Evolutionary conservation across 257 asterid species (phyloP), one percentile per base, ranked within the genome.

Genomic region (Petunia axillaris): DNA sequence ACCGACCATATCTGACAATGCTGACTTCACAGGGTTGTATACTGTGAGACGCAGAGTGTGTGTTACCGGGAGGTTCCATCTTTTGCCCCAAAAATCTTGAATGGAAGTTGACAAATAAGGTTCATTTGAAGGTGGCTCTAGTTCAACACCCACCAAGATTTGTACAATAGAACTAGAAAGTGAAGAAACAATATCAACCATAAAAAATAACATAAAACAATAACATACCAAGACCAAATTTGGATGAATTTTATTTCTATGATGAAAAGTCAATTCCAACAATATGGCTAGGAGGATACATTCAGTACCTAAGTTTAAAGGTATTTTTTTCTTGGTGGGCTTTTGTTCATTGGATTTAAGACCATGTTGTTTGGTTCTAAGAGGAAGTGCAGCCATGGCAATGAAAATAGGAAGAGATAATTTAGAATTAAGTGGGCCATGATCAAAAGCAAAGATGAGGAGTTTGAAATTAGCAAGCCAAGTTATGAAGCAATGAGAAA

Each of bases 391-490:
- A 64, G 86, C 92, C 36, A 86, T 64, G 83, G 87, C 80, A 84
- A 88, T 62, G 91, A 94, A 94, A 48, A 48, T 2, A 78, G 90
- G 83, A 78, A 80, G 83, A 90, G 90, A 4, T 91, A 82, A 0
- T 83, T 13, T 0, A 85, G 92, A 10, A 63, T 81, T 80, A 6
- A 92, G 87, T 41, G 96, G 97, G 78, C 86, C 85, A 16, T 79
- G 86, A 44, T 87, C 59, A 82, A 92, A 94, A 41, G 93, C 66
- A 77, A 88, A 89, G 75, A 92, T 93, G 83, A 94, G 85, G 84
- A 94, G 94, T 81, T 94, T 94, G 88, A 88, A 92, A 55, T 92
- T 94, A 76, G 83, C 92, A n/a, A 84, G 92, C 97, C 97, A 94
- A 77, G 86, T 89, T 3, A 94, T 87, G 90, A 86, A 91, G 76